These are phyloP conservation scores for Trametes polyzona DNA, from an alignment of 1,284 basidiomycete genomes.

Conservation along the genomic window DNA sequence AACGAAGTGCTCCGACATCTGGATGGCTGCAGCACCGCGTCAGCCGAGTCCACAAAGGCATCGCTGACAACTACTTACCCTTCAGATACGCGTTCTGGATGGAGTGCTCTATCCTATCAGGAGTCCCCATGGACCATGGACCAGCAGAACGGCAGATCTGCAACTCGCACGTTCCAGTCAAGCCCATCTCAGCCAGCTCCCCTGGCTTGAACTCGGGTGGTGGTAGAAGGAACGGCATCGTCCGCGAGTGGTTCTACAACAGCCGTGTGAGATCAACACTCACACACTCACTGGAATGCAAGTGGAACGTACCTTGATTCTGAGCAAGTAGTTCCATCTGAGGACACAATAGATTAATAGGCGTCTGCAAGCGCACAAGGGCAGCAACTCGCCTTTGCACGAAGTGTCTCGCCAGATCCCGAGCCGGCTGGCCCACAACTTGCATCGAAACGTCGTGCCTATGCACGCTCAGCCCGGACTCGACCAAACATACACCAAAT, in stretches of 20 bases:
- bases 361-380: neutral
- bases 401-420: constrained; percentile 96
- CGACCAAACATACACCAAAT: neutral
- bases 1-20: constrained; percentile 92
- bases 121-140: constrained; percentile 95
- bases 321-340: constrained; percentile 89
- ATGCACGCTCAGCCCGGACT: neutral
- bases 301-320: constrained; percentile 82
- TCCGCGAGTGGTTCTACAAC: constrained; percentile 80
- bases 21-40: constrained; percentile 69
- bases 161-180: constrained; percentile 96
- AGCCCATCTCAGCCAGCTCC: constrained; percentile 80
- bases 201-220: constrained; percentile 90
- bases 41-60: neutral
- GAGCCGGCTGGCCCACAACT: constrained; percentile 94
- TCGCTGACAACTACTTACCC: constrained; percentile 49
- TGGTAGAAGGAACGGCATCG: constrained; percentile 95
- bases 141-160: constrained; percentile 97
- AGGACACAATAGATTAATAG: constrained; percentile 9
- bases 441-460: constrained; percentile 98
- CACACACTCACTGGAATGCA: neutral
- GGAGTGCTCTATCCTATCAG: constrained; percentile 86
- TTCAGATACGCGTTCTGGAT: constrained; percentile 95
- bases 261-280: constrained; percentile 20
- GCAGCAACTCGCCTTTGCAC: constrained; percentile 70